phyloP scores from a whole-genome alignment of 495 filamentous ascomycete species.

The Cercophora scortea region DNA sequence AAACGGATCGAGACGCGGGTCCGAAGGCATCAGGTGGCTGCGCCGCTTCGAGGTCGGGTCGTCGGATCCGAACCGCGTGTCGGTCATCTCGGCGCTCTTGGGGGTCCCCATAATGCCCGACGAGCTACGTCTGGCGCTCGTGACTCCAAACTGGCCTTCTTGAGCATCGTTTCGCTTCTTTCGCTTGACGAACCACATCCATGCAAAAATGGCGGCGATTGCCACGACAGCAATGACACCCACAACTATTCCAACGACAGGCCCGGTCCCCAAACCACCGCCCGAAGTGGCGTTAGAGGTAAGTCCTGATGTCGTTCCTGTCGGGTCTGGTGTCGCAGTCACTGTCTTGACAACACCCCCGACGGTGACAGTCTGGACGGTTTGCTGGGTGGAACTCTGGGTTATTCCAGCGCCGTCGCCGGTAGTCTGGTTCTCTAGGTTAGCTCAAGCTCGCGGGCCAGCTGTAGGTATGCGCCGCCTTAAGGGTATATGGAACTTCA shows the following conservation, averaged over 20 bases:
- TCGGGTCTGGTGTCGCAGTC: constrained; percentile 24
- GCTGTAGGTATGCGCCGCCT: constrained; percentile 6
- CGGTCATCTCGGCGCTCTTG: constrained; percentile 28
- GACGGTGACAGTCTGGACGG: constrained; percentile 33
- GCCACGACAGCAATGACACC: constrained; percentile 30
- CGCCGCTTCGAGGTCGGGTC: constrained; percentile 21
- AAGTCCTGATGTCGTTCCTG: constrained; percentile 7
- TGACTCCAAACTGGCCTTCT: constrained; percentile 13
- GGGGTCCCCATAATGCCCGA: constrained; percentile 30
- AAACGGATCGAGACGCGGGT: constrained; percentile 49
- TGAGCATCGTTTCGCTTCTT: constrained; percentile 14
- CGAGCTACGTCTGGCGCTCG: constrained; percentile 31
- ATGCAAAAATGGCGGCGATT: constrained; percentile 20
- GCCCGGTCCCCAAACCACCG: constrained; percentile 25
- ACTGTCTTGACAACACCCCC: constrained; percentile 35
- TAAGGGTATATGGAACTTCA: constrained; percentile 3
- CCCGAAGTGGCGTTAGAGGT: constrained; percentile 4
- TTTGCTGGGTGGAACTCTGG: neutral
- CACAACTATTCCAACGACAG: constrained; percentile 34
- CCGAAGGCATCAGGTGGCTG: constrained; percentile 45
- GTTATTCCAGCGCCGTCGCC: neutral
- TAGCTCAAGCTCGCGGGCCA: constrained; percentile 3
- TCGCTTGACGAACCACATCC: constrained; percentile 24
- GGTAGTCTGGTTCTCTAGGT: neutral
- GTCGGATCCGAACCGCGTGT: constrained; percentile 8